Conservation (phyloP, 805 yeast genomes). For the Ogataea populi-albae region DNA sequence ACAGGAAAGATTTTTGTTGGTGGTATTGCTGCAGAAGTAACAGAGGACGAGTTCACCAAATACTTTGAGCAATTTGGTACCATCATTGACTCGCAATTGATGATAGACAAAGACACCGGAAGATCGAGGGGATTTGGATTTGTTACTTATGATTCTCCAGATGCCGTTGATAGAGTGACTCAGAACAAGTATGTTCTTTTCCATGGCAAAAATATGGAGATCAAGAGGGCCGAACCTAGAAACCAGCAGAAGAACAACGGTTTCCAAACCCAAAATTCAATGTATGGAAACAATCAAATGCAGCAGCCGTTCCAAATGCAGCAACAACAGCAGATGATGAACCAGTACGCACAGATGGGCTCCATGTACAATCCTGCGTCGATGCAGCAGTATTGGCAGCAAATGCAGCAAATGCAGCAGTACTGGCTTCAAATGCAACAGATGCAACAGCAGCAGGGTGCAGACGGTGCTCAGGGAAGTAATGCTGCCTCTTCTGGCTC, state of each 20-base stretch:
- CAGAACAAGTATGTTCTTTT: slow-evolving; percentile 77
- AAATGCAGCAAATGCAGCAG: slow-evolving; percentile 53
- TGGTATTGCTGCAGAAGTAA: slow-evolving; percentile 91
- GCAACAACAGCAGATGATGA: slow-evolving; percentile 30
- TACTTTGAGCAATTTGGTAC: slow-evolving; percentile 86
- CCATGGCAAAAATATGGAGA: slow-evolving; percentile 83
- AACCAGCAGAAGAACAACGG: slow-evolving; percentile 52
- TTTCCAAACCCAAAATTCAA: slow-evolving; percentile 28
- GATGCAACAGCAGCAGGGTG: slow-evolving; percentile 26
- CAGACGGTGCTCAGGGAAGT: background rate
- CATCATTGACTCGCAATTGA: slow-evolving; percentile 91
- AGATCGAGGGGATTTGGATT: slow-evolving; percentile 97
- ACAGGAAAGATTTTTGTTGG: slow-evolving; percentile 97
- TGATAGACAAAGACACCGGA: slow-evolving; percentile 97
- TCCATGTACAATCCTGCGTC: slow-evolving; percentile 25
- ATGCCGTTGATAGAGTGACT: slow-evolving; percentile 87
- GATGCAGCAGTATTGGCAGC: slow-evolving; percentile 57
- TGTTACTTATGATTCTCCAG: slow-evolving; percentile 91
- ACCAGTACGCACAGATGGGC: slow-evolving; percentile 34
- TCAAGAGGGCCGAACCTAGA: slow-evolving; percentile 81
- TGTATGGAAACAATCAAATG: slow-evolving; percentile 23
- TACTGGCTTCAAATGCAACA: slow-evolving; percentile 35
- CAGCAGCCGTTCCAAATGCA: slow-evolving; percentile 32
- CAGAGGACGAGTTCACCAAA: slow-evolving; percentile 82
- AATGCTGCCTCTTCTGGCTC: slow-evolving; percentile 1